Base-by-base conservation (phyloP, 371 early-diverging fungal genomes). In the Mucor racemosus region DNA sequence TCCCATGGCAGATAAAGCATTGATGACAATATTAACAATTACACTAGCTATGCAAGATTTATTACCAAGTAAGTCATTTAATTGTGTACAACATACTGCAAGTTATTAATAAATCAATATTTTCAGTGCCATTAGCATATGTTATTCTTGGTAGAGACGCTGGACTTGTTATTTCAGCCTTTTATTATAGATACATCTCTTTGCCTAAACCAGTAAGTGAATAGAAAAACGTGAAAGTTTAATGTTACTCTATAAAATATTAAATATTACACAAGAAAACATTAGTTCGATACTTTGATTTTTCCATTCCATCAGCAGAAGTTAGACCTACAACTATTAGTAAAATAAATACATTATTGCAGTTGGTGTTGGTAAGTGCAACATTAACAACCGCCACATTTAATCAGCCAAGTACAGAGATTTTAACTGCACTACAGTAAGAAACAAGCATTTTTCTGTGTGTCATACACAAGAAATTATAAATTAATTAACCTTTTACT, bases 1-100 rank as follows among this genome's bases (percentile, higher is more conserved):
- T 70, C 98, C 99, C 4, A 88, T 92, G 17, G 97, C 98, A 5
- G 99, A 98, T 79, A 98, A 98, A 75, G 86, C 91, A 4, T 76
- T 98, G 33, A 95, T 97, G 96, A 95, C 96, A 0, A 88, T 91
- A 13, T 72, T 97, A 73, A 92, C 94, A 8, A 80, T 95, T 8
- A 89, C 95, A 26, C 73, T 97, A 58, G 86, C 89, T 6, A 84
- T 84, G 69, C 84, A 88, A 26, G 86, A 86, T 15, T 76, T 95
- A 57, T 68, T 98, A 58, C 96, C 99, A 39, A 64, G 94, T 92
- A 80, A 71, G 79, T 4, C 36, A 48, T 46, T 53, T 33, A 26
- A 35, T 65, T 48, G 26, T 50, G 40, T 35, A 19, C 38, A 34
- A 34, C 33, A n/a, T 46, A 34, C n/a, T 21, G 21, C 55, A n/a